Evolutionary conservation across 257 asterid species (phyloP).

Genomic region (Solanum virginianum): DNA sequence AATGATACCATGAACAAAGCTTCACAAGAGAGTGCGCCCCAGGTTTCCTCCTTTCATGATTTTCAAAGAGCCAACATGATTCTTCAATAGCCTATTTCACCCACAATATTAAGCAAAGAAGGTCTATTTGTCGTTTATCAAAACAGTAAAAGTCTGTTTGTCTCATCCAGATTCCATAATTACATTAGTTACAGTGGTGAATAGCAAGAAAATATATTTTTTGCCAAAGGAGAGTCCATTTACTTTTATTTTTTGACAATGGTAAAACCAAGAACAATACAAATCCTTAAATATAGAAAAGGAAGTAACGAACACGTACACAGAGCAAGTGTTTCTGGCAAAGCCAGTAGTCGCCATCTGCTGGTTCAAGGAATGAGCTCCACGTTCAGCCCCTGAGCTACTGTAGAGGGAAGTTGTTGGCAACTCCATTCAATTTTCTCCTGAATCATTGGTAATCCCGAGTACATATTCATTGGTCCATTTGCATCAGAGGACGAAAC

Average conservation of each 20-base stretch:
- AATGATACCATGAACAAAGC: constrained; percentile 70
- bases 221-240: too few species aligned
- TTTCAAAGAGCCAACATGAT: constrained; percentile 76
- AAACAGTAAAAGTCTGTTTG: too few species aligned
- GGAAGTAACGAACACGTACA: constrained; percentile 19
- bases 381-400: background rate
- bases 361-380: constrained; percentile 1
- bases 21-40: constrained; percentile 75
- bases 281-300: background rate
- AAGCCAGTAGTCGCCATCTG: constrained; percentile 5
- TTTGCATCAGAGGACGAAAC: constrained; percentile 6
- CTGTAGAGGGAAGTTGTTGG: background rate
- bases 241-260: too few species aligned
- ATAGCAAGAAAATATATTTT: too few species aligned
- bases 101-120: background rate
- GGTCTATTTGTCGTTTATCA: background rate
- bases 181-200: too few species aligned
- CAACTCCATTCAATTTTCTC: background rate
- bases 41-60: constrained; percentile 55
- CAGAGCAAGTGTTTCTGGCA: background rate
- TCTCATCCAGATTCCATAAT: too few species aligned
- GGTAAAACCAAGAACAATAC: background rate
- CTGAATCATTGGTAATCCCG: background rate
- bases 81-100: constrained; percentile 46
- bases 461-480: background rate